A percentile compares a stretch with the other conserved stretches of the same genome.
phyloP scores from a whole-genome alignment of 805 yeast genomes.

The Saccharomycopsis malanga region DNA sequence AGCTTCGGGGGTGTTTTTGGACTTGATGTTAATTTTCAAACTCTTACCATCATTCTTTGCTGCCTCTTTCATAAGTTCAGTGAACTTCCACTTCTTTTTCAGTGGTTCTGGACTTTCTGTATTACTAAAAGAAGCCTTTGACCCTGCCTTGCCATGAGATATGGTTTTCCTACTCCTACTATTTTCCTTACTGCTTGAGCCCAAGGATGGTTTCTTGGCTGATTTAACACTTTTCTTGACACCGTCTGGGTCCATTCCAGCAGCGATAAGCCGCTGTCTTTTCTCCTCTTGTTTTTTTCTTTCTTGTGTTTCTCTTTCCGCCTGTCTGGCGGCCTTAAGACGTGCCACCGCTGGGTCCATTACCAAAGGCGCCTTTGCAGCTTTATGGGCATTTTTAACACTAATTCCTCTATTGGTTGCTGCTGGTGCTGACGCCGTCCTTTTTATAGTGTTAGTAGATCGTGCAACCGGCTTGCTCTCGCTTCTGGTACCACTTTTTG shows the following conservation, averaged over 20 bases:
- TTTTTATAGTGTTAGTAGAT: neutral
- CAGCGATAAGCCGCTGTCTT: constrained; percentile 3
- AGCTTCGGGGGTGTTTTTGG: neutral
- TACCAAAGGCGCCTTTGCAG: constrained; percentile 12
- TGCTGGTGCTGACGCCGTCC: neutral
- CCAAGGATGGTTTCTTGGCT: constrained; percentile 25
- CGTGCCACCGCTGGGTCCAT: constrained; percentile 68
- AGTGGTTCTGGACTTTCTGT: neutral
- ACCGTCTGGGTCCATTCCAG: constrained; percentile 16
- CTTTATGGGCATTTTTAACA: neutral
- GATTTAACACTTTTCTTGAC: constrained; percentile 24
- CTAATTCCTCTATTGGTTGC: neutral
- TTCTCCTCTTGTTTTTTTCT: constrained; percentile 6
- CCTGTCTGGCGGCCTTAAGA: constrained; percentile 57
- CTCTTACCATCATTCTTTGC: constrained; percentile 43
- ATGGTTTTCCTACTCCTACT: too few species aligned
- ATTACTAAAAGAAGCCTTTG: constrained; percentile 12
- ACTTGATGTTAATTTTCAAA: neutral
- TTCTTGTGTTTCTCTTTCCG: constrained; percentile 39
- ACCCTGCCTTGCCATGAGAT: constrained; percentile 26
- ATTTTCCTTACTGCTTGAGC: constrained; percentile 30
- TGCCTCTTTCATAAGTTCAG: constrained; percentile 66
- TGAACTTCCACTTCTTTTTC: constrained; percentile 47
- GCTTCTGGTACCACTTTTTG: neutral
- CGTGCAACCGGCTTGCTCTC: neutral